These are phyloP conservation scores for Stevia rebaudiana DNA, from an alignment of 140 eudicot genomes.

Conservation along the genomic window DNA sequence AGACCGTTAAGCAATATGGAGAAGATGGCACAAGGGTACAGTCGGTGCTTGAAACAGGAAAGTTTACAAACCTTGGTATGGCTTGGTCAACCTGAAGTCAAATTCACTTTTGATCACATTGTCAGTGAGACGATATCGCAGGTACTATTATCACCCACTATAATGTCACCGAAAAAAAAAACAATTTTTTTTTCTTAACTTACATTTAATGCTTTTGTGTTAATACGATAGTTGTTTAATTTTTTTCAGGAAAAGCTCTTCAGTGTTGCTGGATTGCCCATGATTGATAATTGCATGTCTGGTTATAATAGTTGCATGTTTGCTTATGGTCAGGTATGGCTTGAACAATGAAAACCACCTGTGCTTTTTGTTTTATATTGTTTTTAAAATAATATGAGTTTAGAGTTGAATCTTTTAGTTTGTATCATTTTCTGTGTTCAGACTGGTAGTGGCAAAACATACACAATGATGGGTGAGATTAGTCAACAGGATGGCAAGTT, in stretches of 20 bases:
- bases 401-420: slow-evolving; percentile 8
- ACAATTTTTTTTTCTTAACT: not conserved
- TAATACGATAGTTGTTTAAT: not conserved
- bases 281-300: slow-evolving; percentile 94
- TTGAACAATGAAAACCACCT: not conserved
- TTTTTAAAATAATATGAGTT: slow-evolving; percentile 13
- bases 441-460: slow-evolving; percentile 97
- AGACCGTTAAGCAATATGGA: slow-evolving; percentile 64
- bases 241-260: slow-evolving; percentile 70
- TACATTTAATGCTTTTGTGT: slow-evolving; percentile 4
- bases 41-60: slow-evolving; percentile 79
- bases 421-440: slow-evolving; percentile 28
- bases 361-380: not conserved
- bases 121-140: slow-evolving; percentile 73
- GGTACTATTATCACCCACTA: slow-evolving; percentile 33
- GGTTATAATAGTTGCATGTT: slow-evolving; percentile 97
- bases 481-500: slow-evolving; percentile 51
- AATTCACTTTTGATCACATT: slow-evolving; percentile 83
- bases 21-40: slow-evolving; percentile 56
- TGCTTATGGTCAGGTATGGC: slow-evolving; percentile 90
- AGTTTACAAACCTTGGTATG: slow-evolving; percentile 67
- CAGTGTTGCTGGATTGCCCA: slow-evolving; percentile 82
- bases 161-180: not conserved
- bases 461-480: slow-evolving; percentile 93
- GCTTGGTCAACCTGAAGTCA: slow-evolving; percentile 83